These are phyloP conservation scores for Fomitopsis pulvina DNA, from an alignment of 768 basidiomycete genomes.

Conservation along the genomic window DNA sequence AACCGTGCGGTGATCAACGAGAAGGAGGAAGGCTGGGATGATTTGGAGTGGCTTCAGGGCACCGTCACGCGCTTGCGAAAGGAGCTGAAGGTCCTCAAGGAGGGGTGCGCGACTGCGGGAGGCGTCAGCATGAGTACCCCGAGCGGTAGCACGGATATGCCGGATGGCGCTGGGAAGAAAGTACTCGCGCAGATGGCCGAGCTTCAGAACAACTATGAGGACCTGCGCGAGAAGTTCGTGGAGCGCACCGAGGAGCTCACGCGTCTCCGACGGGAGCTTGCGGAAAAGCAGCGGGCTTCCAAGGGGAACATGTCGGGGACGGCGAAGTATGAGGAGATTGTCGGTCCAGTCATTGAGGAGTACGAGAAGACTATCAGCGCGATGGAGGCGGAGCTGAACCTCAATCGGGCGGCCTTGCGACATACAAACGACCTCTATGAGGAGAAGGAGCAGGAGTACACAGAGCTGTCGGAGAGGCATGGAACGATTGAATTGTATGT, in stretches of 20 bases:
- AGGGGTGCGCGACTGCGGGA: slow-evolving; percentile 37
- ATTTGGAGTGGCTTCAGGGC: slow-evolving; percentile 91
- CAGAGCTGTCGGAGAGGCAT: slow-evolving; percentile 60
- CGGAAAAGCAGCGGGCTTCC: slow-evolving; percentile 60
- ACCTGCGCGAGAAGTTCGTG: slow-evolving; percentile 76
- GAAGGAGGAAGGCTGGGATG: slow-evolving; percentile 98
- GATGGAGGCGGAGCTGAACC: slow-evolving; percentile 87
- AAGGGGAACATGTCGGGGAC: slow-evolving; percentile 60
- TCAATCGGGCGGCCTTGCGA: slow-evolving; percentile 80
- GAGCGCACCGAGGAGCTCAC: slow-evolving; percentile 88
- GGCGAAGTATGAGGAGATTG: slow-evolving; percentile 78
- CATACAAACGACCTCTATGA: slow-evolving; percentile 91
- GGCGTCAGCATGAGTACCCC: background rate
- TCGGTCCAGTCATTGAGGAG: slow-evolving; percentile 96
- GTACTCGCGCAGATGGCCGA: slow-evolving; percentile 77
- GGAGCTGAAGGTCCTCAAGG: slow-evolving; percentile 78
- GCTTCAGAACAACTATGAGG: slow-evolving; percentile 80
- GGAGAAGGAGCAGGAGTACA: slow-evolving; percentile 82
- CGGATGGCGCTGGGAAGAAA: slow-evolving; percentile 66
- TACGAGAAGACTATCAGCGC: slow-evolving; percentile 96
- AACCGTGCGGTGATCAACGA: slow-evolving; percentile 90
- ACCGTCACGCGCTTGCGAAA: slow-evolving; percentile 80
- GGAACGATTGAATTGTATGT: slow-evolving; percentile 79
- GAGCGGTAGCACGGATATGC: slow-evolving; percentile 20
- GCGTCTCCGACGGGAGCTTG: slow-evolving; percentile 69